These are phyloP conservation scores for Trametes meyenii DNA, from an alignment of 768 basidiomycete genomes.

Conservation along the genomic window DNA sequence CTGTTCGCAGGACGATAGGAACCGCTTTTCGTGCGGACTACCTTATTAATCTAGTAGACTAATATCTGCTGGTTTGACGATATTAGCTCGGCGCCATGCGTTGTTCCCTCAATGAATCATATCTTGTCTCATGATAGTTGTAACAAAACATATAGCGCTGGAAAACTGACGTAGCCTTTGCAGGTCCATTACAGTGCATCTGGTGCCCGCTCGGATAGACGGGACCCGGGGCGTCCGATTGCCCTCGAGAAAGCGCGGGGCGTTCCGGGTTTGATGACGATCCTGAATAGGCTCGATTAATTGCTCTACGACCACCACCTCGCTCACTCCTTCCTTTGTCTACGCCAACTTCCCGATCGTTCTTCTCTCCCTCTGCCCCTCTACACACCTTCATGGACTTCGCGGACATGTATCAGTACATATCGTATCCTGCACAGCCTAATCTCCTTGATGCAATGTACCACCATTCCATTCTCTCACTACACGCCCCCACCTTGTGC, in stretches of 20 bases:
- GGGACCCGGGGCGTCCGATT: conserved; percentile 65
- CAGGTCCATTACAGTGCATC: conserved; percentile 67
- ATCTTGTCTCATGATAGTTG: too few species aligned
- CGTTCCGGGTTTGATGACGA: conserved; percentile 78
- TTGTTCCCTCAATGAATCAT: too few species aligned
- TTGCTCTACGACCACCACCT: not conserved
- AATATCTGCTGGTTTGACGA: too few species aligned
- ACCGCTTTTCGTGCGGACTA: too few species aligned
- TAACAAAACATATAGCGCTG: not conserved
- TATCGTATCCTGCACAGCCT: conserved; percentile 5
- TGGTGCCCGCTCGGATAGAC: conserved; percentile 52
- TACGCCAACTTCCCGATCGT: not conserved
- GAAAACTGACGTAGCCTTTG: not conserved
- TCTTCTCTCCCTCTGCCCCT: not conserved
- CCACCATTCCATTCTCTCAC: conserved; percentile 1
- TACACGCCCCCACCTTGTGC: not conserved
- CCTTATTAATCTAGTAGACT: too few species aligned
- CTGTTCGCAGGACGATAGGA: too few species aligned
- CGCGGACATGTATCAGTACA: conserved; percentile 3
- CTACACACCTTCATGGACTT: conserved; percentile 4
- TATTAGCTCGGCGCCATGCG: too few species aligned
- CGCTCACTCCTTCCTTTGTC: not conserved
- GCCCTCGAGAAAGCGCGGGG: conserved; percentile 60
- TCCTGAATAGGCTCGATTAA: conserved; percentile 46
- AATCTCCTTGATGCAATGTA: conserved; percentile 6